Evolutionary conservation across 164 flowering plant species (phyloP), one percentile per base, ranked within the genome.

Genomic region (Echeveria elegans): DNA sequence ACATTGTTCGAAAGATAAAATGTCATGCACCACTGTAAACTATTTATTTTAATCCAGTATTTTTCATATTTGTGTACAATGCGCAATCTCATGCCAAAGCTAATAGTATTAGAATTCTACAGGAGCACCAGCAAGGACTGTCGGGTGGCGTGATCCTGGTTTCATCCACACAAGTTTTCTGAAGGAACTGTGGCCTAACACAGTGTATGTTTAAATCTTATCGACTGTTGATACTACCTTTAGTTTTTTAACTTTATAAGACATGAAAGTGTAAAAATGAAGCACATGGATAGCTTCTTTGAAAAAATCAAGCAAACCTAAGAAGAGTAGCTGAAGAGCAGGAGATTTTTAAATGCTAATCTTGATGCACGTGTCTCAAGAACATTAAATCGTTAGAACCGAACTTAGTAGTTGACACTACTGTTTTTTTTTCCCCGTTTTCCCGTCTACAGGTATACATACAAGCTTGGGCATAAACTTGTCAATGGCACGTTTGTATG

Each of bases 131-230:
- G 98, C 98, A 67, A 78, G 90, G 71, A 88, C 98, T 29, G 87
- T 90, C 18, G 98, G 98, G 41, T 93, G 98, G 97, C 90, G 98
- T 69, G 97, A 93, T 77, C 96, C 98, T 71, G 98, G 98, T 43
- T 90, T 76, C 72, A 88, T 93, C 52, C 98, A 93, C 70, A 88
- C 96, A 15, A 76, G 89, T 75, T 87, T 85, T 69, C 69, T 93
- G 66, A 90, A 88, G 79, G 85, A 88, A 12, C 69, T 93, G 68
- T 93, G 96, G 96, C 96, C 96, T 30, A 86, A 88, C 65, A 50
- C 70, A 70, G 47, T 73, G 93, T 86, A 87, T 66, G 82, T 26
- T 68, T 1, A 28, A 61, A 63, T 16, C 18, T 38, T 4, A 48
- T 11, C 50, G 32, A 29, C 30, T 16, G 31, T 28, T 48, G 21